Evolutionary conservation across 164 flowering plant species (phyloP).

Genomic region (Liriodendron chinense): DNA sequence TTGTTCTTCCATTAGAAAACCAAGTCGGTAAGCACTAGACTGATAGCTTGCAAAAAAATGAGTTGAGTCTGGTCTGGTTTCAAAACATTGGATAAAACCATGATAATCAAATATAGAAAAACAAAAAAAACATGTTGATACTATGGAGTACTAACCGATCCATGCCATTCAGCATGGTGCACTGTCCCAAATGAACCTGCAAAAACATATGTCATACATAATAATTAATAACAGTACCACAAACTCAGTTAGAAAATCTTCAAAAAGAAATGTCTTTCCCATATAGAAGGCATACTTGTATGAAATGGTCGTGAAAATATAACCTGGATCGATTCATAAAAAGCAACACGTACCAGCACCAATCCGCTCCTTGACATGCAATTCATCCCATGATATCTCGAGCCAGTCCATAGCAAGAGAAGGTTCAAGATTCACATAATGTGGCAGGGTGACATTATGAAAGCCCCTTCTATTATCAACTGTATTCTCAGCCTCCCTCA

Average conservation of each 20-base stretch:
- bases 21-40: too few species aligned
- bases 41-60: too few species aligned
- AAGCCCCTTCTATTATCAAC: constrained; percentile 22
- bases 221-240: background rate
- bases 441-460: constrained; percentile 36
- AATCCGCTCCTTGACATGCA: constrained; percentile 83
- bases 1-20: too few species aligned
- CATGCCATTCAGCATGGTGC: constrained; percentile 99
- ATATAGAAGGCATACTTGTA: background rate
- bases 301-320: background rate
- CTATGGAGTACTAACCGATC: constrained; percentile 67
- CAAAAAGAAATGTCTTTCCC: background rate
- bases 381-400: constrained; percentile 94
- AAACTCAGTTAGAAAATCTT: background rate
- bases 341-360: constrained; percentile 71
- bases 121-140: background rate
- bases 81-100: background rate
- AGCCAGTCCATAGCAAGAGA: constrained; percentile 98
- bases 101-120: too few species aligned
- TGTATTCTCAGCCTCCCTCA: constrained; percentile 23
- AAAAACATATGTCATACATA: constrained; percentile 8
- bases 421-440: constrained; percentile 80
- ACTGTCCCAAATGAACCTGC: constrained; percentile 98
- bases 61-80: background rate
- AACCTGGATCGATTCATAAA: background rate